These are phyloP conservation scores for Salinomyces thailandicus DNA, from an alignment of 2,329 filamentous ascomycete species.

Conservation along the genomic window DNA sequence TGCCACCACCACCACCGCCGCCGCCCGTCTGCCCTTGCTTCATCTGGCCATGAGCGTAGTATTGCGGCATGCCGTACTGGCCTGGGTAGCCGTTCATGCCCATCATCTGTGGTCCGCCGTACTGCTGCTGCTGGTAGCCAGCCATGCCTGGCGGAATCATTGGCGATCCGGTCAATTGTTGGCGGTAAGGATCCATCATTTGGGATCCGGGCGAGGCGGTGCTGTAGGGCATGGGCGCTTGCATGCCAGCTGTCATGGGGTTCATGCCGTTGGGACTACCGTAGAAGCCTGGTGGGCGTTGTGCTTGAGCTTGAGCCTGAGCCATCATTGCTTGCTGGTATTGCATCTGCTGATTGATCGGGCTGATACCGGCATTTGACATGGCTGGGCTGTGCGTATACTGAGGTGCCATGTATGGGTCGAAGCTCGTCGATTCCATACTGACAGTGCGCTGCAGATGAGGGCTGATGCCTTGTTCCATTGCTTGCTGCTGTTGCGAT, in stretches of 20 bases:
- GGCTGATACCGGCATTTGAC: constrained; percentile 25
- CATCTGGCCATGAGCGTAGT: constrained; percentile 14
- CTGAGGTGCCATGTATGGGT: constrained; percentile 31
- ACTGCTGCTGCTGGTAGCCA: constrained; percentile 14
- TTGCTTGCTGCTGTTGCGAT: constrained; percentile 23
- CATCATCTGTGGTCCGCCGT: constrained; percentile 18
- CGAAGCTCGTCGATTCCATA: constrained; percentile 39
- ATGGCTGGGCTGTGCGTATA: constrained; percentile 29
- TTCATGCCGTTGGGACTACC: constrained; percentile 12
- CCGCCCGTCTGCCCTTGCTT: constrained; percentile 7
- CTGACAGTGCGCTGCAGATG: constrained; percentile 36
- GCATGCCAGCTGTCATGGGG: constrained; percentile 8
- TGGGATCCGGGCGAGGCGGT: constrained; percentile 18
- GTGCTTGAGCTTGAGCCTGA: constrained; percentile 29
- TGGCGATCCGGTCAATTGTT: constrained; percentile 28
- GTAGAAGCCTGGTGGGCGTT: constrained; percentile 24
- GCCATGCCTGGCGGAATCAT: constrained; percentile 30
- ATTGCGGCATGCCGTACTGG: constrained; percentile 18
- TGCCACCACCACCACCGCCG: constrained; percentile 4
- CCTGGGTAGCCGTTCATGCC: constrained; percentile 18
- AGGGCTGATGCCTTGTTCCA: constrained; percentile 28
- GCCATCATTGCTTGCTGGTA: constrained; percentile 48
- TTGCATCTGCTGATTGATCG: constrained; percentile 40
- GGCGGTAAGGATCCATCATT: constrained; percentile 34
- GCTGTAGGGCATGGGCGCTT: constrained; percentile 17